Base-by-base conservation (phyloP, 768 basidiomycete genomes). In the Podaxis pistillaris region DNA sequence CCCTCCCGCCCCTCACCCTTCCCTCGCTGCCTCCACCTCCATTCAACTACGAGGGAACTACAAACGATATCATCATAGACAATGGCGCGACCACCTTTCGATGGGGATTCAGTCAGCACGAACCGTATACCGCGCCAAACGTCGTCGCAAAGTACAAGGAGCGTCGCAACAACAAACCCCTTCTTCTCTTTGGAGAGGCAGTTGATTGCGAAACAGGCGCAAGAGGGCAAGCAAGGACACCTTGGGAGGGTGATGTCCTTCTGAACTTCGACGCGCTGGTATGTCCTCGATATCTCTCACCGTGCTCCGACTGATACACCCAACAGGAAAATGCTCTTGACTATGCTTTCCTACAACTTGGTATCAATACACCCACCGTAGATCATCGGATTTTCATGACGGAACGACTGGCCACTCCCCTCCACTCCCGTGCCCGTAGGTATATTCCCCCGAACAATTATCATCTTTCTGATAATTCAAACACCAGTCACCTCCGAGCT, bases 161-260 rank as follows among this genome's bases (percentile, higher is more conserved):
- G 68, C 84, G 96, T 67, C 90, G 87, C 72, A 86, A 82, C 13
- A 94, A 93, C 72, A 88, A 83, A 64, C 89, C 88, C 0, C 77
- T 96, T n/a, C 72, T 96, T 33, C 79, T 98, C 12, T 96, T 96
- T 62, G 97, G 97, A 0, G 86, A 90, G 36, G 94, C 87, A 11
- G 86, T 93, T 33, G 96, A 97, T 49, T 79, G 86, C 12, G 97
- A 99, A 72, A 90, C 89, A 44, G 90, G 88, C 11, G 89, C 93
- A 62, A 84, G 89, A 68, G 83, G 86, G 1, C 91, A 92, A 71
- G 82, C 87, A 6, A 88, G 86, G 68, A 87, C 86, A 0, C 89
- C 96, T 58, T 98, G 92, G 89, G 97, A 99, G 71, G 95, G 94
- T 7, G 97, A 98, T 70, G 86, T 97, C 22, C 73, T 98, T 52